Conservation (phyloP, 2,329 filamentous ascomycete genomes). For the Neofusicoccum ribis region DNA sequence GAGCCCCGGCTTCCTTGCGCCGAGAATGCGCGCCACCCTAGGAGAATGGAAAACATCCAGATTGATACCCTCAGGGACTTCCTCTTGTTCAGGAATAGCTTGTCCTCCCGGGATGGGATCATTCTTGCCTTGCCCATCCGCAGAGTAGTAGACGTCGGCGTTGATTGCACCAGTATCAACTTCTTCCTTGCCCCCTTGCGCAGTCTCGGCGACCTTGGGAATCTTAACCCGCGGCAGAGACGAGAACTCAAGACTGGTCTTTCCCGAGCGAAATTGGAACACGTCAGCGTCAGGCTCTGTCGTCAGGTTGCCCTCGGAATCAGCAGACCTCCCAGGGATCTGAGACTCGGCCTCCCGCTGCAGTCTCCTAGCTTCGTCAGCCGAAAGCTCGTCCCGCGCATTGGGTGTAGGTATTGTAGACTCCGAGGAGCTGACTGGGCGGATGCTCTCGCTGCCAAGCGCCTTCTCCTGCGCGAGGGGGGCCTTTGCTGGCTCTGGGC, state of each 20-base stretch:
- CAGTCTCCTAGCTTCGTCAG: slow-evolving; percentile 46
- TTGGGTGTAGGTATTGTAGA: slow-evolving; percentile 44
- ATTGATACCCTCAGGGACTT: slow-evolving; percentile 60
- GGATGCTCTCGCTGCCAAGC: slow-evolving; percentile 29
- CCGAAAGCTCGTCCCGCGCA: slow-evolving; percentile 31
- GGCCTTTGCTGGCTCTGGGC: slow-evolving; percentile 38
- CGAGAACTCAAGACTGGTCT: slow-evolving; percentile 50
- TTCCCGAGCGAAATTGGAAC: slow-evolving; percentile 54
- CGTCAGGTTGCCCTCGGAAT: slow-evolving; percentile 33
- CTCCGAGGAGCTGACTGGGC: slow-evolving; percentile 39
- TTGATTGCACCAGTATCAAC: slow-evolving; percentile 50
- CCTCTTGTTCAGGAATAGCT: slow-evolving; percentile 39
- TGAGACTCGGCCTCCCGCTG: slow-evolving; percentile 53
- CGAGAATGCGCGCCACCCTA: slow-evolving; percentile 57
- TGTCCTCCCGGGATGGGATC: slow-evolving; percentile 33
- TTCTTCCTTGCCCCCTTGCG: slow-evolving; percentile 45
- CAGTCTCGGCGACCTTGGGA: slow-evolving; percentile 51
- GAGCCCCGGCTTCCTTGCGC: slow-evolving; percentile 31
- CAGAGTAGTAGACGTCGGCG: slow-evolving; percentile 56
- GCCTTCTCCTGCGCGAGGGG: slow-evolving; percentile 33
- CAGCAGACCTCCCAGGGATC: slow-evolving; percentile 54
- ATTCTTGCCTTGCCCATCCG: slow-evolving; percentile 25
- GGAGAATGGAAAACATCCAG: slow-evolving; percentile 63
- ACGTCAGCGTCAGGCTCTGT: slow-evolving; percentile 54
- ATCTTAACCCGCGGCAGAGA: slow-evolving; percentile 57